Conservation (phyloP, 768 basidiomycete genomes). For the Auricularia heimuer region DNA sequence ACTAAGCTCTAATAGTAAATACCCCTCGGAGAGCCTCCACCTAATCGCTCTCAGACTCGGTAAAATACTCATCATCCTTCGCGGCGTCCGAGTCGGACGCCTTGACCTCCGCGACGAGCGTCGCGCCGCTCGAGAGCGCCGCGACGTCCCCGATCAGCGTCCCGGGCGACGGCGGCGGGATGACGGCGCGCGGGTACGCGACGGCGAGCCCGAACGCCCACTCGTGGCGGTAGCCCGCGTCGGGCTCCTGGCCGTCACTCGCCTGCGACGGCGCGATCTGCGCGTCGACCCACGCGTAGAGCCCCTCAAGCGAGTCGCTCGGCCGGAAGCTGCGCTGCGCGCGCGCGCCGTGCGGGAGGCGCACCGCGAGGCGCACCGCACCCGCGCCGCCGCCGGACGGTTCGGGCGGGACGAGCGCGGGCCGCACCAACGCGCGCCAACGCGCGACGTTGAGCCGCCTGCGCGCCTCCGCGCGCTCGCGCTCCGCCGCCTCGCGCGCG, state of each 20-base stretch:
- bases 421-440: constrained; percentile 58
- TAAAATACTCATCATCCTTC: neutral
- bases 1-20: no score
- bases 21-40: no score
- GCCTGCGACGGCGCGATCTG: constrained; percentile 37
- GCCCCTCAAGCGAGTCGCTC: constrained; percentile 40
- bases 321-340: constrained; percentile 46
- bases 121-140: constrained; percentile 19
- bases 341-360: constrained; percentile 40
- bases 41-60: neutral
- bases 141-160: constrained; percentile 13
- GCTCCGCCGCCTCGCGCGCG: constrained; percentile 19
- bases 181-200: constrained; percentile 60
- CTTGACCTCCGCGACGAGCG: constrained; percentile 19
- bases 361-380: constrained; percentile 47
- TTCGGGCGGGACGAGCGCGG: constrained; percentile 33
- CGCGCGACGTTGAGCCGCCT: constrained; percentile 7
- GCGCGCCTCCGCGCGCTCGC: constrained; percentile 14
- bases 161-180: constrained; percentile 34
- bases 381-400: constrained; percentile 28
- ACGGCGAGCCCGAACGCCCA: constrained; percentile 66
- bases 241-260: neutral
- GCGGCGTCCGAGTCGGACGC: neutral
- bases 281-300: constrained; percentile 68
- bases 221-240: constrained; percentile 33